Evolutionary conservation across 2,329 filamentous ascomycete species (phyloP).

Genomic region (Teratosphaeria nubilosa): DNA sequence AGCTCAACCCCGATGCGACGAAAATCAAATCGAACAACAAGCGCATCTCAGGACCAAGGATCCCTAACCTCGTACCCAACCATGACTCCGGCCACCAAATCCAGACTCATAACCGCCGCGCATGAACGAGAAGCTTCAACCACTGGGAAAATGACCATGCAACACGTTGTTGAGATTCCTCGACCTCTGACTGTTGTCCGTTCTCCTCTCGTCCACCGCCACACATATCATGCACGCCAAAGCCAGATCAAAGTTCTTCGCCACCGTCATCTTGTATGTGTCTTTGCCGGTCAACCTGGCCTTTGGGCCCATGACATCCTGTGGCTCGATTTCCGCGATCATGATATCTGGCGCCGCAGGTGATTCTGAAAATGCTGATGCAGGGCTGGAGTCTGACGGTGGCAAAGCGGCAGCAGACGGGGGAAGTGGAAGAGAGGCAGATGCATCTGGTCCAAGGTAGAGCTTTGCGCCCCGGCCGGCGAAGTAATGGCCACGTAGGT

Average conservation of each 20-base stretch:
- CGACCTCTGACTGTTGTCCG: not conserved
- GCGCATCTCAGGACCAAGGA: not conserved
- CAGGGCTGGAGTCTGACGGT: not conserved
- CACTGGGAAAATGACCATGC: not conserved
- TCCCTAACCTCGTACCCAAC: not conserved
- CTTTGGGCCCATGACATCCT: not conserved
- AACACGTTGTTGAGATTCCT: not conserved
- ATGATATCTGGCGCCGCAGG: not conserved
- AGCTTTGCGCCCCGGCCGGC: not conserved
- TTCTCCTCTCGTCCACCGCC: not conserved
- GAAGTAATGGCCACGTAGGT: not conserved
- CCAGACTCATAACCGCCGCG: not conserved
- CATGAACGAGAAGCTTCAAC: not conserved
- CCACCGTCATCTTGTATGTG: conserved; percentile 1
- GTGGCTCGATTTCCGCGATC: not conserved
- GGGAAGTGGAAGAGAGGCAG: not conserved
- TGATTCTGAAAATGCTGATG: not conserved
- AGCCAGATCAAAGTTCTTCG: not conserved
- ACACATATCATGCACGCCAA: not conserved
- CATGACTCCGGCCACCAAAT: not conserved
- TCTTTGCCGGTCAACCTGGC: not conserved
- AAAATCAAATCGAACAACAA: not conserved
- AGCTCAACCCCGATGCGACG: not conserved
- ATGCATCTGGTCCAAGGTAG: not conserved
- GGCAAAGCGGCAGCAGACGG: not conserved